Percentiles rank a stretch among this genome's conserved stretches.
Evolutionary conservation across 192 early-diverging fungal species (phyloP).

Genomic region (Linnemannia exigua): DNA sequence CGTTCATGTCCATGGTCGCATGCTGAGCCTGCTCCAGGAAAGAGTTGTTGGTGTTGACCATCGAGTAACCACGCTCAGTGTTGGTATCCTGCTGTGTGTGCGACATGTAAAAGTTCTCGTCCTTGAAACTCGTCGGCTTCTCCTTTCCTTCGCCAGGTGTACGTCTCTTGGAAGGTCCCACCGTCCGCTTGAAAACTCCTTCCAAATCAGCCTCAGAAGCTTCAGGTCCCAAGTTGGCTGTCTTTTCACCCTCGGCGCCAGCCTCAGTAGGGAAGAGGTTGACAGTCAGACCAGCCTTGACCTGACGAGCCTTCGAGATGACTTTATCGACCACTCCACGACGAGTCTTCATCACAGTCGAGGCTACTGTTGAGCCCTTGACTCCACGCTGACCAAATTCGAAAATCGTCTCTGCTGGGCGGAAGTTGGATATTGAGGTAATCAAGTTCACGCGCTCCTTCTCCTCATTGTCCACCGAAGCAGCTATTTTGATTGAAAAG

Average conservation of each 20-base stretch:
- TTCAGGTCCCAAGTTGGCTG: constrained; percentile 29
- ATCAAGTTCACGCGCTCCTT: constrained; percentile 78
- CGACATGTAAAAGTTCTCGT: constrained; percentile 91
- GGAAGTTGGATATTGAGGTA: constrained; percentile 80
- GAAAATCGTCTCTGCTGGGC: constrained; percentile 95
- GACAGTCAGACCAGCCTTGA: constrained; percentile 49
- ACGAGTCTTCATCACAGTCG: constrained; percentile 77
- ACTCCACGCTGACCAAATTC: constrained; percentile 90
- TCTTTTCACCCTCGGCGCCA: neutral
- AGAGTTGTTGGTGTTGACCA: constrained; percentile 73
- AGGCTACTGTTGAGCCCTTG: constrained; percentile 78
- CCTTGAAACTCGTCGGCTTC: constrained; percentile 69
- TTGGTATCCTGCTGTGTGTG: constrained; percentile 88
- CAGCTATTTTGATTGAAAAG: constrained; percentile 14
- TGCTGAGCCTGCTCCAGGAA: constrained; percentile 87
- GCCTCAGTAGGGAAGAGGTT: constrained; percentile 47
- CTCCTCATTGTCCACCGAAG: constrained; percentile 68
- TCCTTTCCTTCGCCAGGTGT: constrained; percentile 19
- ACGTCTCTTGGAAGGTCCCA: constrained; percentile 35
- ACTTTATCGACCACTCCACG: constrained; percentile 63
- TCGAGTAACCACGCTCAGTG: constrained; percentile 88
- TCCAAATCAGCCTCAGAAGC: constrained; percentile 53
- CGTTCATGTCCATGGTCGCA: constrained; percentile 82
- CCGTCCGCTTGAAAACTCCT: constrained; percentile 42
- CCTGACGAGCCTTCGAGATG: constrained; percentile 57